These are phyloP conservation scores for Paramecium biaurelia DNA, from an alignment of 73 alveolate species.

Conservation along the genomic window DNA sequence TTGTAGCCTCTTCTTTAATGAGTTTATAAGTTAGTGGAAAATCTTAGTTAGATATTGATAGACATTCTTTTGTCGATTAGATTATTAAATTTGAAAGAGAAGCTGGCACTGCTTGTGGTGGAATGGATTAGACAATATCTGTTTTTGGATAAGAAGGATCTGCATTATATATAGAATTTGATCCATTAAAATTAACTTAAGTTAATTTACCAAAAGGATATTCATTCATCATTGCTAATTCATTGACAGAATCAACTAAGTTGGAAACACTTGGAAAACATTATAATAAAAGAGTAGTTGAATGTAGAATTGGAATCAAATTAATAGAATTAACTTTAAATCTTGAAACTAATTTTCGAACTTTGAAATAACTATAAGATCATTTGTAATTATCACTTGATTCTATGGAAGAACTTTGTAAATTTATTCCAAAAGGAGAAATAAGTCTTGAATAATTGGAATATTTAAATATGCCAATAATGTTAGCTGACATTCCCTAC, in stretches of 20 bases:
- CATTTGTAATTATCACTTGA: conserved; percentile 54
- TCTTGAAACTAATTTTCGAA: conserved; percentile 58
- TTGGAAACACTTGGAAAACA: conserved; percentile 73
- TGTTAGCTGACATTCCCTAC: conserved; percentile 72
- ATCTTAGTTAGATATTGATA: not conserved
- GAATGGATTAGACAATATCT: conserved; percentile 88
- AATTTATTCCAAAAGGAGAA: conserved; percentile 54
- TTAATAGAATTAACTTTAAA: not conserved
- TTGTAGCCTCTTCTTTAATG: conserved; percentile 80
- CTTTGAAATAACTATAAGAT: conserved; percentile 71
- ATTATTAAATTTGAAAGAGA: conserved; percentile 71
- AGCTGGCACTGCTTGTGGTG: conserved; percentile 92
- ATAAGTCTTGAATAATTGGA: not conserved
- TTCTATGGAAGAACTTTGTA: conserved; percentile 62
- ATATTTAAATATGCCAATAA: not conserved
- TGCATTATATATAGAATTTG: conserved; percentile 76
- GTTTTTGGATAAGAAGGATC: conserved; percentile 78
- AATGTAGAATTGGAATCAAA: conserved; percentile 79
- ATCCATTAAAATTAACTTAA: conserved; percentile 66
- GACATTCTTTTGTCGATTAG: conserved; percentile 61
- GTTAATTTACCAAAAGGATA: conserved; percentile 73
- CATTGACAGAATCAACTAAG: conserved; percentile 83
- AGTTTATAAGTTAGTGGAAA: conserved; percentile 76
- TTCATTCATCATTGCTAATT: conserved; percentile 83
- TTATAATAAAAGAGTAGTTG: conserved; percentile 87